These are phyloP conservation scores for Geranium brycei DNA, from an alignment of 345 rosid species.

Conservation along the genomic window DNA sequence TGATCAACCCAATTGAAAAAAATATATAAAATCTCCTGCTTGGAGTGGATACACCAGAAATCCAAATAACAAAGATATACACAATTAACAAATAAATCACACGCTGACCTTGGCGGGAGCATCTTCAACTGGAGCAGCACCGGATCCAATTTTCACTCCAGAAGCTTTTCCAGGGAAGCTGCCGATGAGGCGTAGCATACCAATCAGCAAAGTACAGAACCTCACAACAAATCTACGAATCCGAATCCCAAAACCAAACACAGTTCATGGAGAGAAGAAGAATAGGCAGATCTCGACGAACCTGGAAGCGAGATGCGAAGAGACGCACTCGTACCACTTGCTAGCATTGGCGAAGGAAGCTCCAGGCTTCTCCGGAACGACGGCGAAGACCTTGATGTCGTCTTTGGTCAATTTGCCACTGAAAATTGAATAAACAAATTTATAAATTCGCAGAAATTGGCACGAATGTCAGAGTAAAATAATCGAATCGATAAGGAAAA, in stretches of 20 bases:
- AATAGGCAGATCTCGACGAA: too few species aligned
- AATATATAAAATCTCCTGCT: too few species aligned
- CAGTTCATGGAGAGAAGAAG: too few species aligned
- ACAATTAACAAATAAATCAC: too few species aligned
- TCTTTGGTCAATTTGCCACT: slow-evolving; percentile 49
- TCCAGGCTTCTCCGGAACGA: slow-evolving; percentile 48
- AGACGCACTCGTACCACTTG: slow-evolving; percentile 65
- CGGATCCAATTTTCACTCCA: slow-evolving; percentile 57
- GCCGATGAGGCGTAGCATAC: not conserved
- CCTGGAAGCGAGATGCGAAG: slow-evolving; percentile 40
- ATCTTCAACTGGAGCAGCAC: slow-evolving; percentile 30
- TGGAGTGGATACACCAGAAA: too few species aligned
- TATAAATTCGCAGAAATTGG: not conserved
- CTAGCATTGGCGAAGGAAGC: slow-evolving; percentile 52
- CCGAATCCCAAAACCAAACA: too few species aligned
- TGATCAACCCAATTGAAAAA: too few species aligned
- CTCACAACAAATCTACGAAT: too few species aligned
- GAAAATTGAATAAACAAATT: not conserved
- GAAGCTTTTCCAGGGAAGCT: slow-evolving; percentile 84
- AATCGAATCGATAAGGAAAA: not conserved
- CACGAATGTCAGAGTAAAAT: not conserved
- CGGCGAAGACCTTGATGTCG: slow-evolving; percentile 76
- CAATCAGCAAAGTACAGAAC: too few species aligned
- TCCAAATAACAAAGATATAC: too few species aligned
- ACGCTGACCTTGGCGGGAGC: slow-evolving; percentile 7